Evolutionary conservation across 192 early-diverging fungal species (phyloP).

Genomic region (Coemansia sp.): DNA sequence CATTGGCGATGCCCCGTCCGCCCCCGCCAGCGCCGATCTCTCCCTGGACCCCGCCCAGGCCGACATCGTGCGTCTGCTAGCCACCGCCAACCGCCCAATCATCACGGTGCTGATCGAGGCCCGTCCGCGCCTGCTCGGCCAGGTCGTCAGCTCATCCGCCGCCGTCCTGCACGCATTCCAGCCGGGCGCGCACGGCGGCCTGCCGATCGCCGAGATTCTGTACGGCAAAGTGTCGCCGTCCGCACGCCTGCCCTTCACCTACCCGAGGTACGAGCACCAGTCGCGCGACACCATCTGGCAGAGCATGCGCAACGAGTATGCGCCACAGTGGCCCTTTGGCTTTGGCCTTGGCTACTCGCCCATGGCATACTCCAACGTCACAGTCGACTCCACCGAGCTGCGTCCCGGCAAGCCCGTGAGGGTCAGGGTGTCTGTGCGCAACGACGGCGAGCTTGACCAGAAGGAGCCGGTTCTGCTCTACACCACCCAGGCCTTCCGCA

Average conservation of each 20-base stretch:
- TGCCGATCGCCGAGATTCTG: constrained; percentile 57
- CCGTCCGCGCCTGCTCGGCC: constrained; percentile 55
- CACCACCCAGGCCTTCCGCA: constrained; percentile 53
- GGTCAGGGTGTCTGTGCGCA: constrained; percentile 43
- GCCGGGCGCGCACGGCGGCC: constrained; percentile 60
- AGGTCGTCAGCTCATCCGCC: constrained; percentile 35
- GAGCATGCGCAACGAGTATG: constrained; percentile 40
- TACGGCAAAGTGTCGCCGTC: constrained; percentile 59
- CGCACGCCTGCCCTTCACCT: constrained; percentile 59
- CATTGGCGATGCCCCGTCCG: constrained; percentile 23
- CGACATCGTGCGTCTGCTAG: constrained; percentile 22
- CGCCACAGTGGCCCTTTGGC: constrained; percentile 58
- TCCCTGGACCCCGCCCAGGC: constrained; percentile 34
- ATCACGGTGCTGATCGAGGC: constrained; percentile 55
- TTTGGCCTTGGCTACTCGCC: constrained; percentile 56
- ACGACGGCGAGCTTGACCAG: constrained; percentile 41
- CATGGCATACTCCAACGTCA: constrained; percentile 51
- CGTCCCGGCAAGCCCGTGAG: constrained; percentile 16
- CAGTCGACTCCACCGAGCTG: constrained; percentile 1
- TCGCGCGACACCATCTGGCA: constrained; percentile 46
- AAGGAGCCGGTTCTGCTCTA: constrained; percentile 58
- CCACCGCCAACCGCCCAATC: constrained; percentile 25
- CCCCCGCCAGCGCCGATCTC: constrained; percentile 3
- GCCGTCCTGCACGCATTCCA: constrained; percentile 55
- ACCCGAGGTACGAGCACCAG: constrained; percentile 53